phyloP scores from a whole-genome alignment of 495 filamentous ascomycete species.

The Penicillium cosmopolitanum region DNA sequence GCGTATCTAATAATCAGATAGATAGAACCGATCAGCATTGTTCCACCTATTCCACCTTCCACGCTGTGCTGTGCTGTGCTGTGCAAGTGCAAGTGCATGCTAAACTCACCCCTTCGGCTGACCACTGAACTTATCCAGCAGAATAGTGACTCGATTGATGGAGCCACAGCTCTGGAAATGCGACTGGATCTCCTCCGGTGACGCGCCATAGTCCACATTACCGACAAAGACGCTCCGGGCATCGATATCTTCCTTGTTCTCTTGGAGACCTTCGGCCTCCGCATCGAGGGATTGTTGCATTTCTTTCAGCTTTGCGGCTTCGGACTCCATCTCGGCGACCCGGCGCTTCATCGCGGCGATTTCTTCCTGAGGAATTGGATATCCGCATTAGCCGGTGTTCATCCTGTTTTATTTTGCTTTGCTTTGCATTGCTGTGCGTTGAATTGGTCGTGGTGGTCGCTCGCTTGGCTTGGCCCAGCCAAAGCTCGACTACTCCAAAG shows the following conservation, averaged over 20 bases:
- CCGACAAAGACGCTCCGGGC: slow-evolving; percentile 96
- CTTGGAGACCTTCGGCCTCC: slow-evolving; percentile 76
- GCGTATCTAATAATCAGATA: slow-evolving; percentile 72
- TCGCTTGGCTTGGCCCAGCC: too few species aligned
- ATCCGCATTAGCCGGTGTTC: slow-evolving; percentile 12
- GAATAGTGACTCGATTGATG: slow-evolving; percentile 97
- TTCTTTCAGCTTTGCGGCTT: slow-evolving; percentile 93
- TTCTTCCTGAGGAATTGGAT: slow-evolving; percentile 66
- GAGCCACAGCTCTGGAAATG: slow-evolving; percentile 98
- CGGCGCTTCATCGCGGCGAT: slow-evolving; percentile 97
- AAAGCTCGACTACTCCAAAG: neutral
- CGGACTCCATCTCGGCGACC: slow-evolving; percentile 98
- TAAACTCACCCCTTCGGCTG: slow-evolving; percentile 91
- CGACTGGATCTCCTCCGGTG: slow-evolving; percentile 97
- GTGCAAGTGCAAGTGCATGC: neutral
- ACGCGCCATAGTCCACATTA: slow-evolving; percentile 98
- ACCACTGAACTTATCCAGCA: slow-evolving; percentile 96
- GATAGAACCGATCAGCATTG: too few species aligned
- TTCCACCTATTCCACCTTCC: neutral
- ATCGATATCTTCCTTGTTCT: slow-evolving; percentile 96
- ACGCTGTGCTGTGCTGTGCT: neutral
- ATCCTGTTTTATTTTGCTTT: neutral
- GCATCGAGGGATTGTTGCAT: slow-evolving; percentile 93
- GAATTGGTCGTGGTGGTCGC: neutral
- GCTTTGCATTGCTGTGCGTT: neutral